These are phyloP conservation scores for Nakaseomyces nivariensis DNA, from an alignment of 1,139 yeast species.

Conservation along the genomic window DNA sequence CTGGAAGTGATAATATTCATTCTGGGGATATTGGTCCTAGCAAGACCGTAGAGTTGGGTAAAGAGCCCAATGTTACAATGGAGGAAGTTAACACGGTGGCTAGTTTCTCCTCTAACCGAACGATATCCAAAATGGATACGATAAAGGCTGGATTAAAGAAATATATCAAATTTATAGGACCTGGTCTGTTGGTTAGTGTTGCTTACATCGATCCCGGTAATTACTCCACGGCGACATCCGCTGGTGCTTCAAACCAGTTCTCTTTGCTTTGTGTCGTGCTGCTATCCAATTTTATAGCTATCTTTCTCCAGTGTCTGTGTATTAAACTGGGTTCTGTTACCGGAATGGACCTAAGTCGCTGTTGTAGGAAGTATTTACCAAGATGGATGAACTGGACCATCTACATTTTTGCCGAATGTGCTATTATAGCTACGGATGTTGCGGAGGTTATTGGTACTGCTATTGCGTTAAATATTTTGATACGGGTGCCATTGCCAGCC, in stretches of 20 bases:
- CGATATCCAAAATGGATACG: background rate
- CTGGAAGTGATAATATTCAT: background rate
- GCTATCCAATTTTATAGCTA: constrained; percentile 60
- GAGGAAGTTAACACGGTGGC: background rate
- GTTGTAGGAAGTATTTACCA: constrained; percentile 56
- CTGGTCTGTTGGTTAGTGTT: constrained; percentile 66
- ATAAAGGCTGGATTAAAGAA: constrained; percentile 30
- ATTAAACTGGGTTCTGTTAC: constrained; percentile 74
- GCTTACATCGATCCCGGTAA: constrained; percentile 86
- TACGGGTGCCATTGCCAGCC: constrained; percentile 64
- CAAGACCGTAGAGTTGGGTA: background rate
- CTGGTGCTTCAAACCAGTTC: constrained; percentile 61
- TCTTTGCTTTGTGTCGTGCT: constrained; percentile 58
- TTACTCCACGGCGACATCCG: constrained; percentile 68
- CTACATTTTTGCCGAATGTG: constrained; percentile 67
- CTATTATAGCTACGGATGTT: constrained; percentile 75
- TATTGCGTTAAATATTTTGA: constrained; percentile 61
- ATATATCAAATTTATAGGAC: constrained; percentile 58
- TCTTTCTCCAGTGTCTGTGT: constrained; percentile 62
- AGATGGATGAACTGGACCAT: constrained; percentile 45
- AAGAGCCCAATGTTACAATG: background rate
- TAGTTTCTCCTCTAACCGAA: background rate
- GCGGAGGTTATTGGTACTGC: constrained; percentile 90
- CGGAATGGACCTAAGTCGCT: constrained; percentile 65
- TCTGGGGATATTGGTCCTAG: background rate